phyloP scores from a whole-genome alignment of 78 protist genomes.

The Pigoraptor vietnamica region DNA sequence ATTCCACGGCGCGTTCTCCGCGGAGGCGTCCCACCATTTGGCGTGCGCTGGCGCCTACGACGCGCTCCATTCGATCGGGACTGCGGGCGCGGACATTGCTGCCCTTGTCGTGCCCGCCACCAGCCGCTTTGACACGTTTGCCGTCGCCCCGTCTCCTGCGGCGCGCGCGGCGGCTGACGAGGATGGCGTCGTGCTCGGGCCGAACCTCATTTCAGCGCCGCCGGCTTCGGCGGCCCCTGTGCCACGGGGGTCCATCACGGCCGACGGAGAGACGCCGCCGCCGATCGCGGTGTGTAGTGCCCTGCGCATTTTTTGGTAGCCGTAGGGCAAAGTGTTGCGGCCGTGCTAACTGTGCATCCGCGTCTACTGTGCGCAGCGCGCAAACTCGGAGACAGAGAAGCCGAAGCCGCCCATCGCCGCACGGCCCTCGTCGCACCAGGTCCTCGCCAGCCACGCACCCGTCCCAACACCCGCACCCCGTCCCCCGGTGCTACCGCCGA shows the following conservation, averaged over 20 bases:
- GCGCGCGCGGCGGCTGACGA: background rate
- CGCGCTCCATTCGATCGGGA: background rate
- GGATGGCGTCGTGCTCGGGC: background rate
- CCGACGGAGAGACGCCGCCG: background rate
- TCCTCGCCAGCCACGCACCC: background rate
- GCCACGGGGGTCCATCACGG: background rate
- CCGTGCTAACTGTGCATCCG: too few relatives aligned
- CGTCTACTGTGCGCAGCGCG: background rate
- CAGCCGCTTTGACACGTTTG: background rate
- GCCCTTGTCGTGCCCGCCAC: background rate
- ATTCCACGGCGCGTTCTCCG: background rate
- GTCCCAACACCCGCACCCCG: background rate
- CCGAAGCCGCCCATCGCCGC: background rate
- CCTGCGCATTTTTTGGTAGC: too few relatives aligned
- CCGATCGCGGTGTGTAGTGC: background rate
- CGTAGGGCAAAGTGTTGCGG: too few relatives aligned
- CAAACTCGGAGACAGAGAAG: background rate
- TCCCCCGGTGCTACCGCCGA: background rate
- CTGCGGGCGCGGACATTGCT: background rate
- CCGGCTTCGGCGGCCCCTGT: background rate
- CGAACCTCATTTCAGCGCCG: background rate
- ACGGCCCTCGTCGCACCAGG: background rate
- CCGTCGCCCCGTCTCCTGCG: background rate
- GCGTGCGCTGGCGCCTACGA: background rate
- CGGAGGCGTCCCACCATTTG: background rate